A percentile compares a stretch with the other conserved stretches of the same genome.
Conservation (phyloP, 257 asterid genomes). For the Knoxia roxburghii region DNA sequence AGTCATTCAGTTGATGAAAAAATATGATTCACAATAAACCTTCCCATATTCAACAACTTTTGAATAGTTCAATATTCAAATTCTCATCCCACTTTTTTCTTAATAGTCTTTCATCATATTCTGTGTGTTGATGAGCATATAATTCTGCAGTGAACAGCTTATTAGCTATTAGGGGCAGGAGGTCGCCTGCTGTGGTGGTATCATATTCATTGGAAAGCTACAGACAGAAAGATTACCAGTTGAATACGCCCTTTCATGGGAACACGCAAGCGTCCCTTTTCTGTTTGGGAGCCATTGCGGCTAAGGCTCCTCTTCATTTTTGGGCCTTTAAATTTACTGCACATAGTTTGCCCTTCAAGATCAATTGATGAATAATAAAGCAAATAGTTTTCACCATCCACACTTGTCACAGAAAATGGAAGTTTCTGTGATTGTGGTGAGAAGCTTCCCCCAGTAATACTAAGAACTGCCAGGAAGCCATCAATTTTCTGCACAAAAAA, state of each 20-base stretch:
- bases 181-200: background rate
- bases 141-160: background rate
- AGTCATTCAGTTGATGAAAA: background rate
- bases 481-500: constrained; percentile 62
- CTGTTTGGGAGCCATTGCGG: constrained; percentile 47
- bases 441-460: constrained; percentile 77
- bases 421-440: constrained; percentile 85
- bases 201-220: background rate
- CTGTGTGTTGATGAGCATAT: background rate
- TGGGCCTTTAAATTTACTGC: constrained; percentile 44
- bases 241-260: constrained; percentile 90
- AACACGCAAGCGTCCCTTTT: constrained; percentile 58
- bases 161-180: background rate
- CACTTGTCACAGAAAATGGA: constrained; percentile 81
- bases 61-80: too few relatives aligned
- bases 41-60: too few relatives aligned
- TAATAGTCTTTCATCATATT: too few relatives aligned
- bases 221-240: constrained; percentile 46
- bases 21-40: background rate
- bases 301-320: constrained; percentile 65
- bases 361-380: constrained; percentile 82
- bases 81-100: too few relatives aligned
- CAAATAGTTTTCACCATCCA: constrained; percentile 73
- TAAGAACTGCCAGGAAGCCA: constrained; percentile 87
- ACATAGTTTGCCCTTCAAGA: constrained; percentile 40